Evolutionary conservation across 1,284 basidiomycete genomes (phyloP).

Genomic region (Meira nashicola): DNA sequence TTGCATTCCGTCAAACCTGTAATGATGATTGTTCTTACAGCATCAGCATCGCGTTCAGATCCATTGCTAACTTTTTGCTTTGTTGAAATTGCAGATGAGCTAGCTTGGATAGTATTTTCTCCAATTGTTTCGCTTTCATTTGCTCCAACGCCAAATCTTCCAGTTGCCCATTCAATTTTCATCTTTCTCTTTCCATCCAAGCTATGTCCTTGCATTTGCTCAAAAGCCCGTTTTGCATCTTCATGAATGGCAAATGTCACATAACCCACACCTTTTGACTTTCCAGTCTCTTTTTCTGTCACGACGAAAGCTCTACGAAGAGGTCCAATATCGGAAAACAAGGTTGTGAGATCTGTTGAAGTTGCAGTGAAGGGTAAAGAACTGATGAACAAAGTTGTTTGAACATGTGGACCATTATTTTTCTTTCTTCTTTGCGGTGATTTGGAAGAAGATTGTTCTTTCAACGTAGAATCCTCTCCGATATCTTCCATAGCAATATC

Average conservation of each 20-base stretch:
- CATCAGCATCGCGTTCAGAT: constrained; percentile 34
- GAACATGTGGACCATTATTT: background rate
- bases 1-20: constrained; percentile 39
- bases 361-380: constrained; percentile 79
- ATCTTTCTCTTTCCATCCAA: constrained; percentile 43
- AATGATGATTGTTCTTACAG: constrained; percentile 45
- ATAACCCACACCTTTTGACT: constrained; percentile 96
- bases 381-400: constrained; percentile 54
- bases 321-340: constrained; percentile 92
- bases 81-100: constrained; percentile 6
- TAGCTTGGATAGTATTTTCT: constrained; percentile 13
- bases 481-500: background rate
- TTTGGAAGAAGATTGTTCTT: too few species aligned
- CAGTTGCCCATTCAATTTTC: constrained; percentile 41
- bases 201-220: constrained; percentile 45
- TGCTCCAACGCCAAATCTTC: constrained; percentile 20
- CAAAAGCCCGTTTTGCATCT: constrained; percentile 62
- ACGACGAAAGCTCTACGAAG: constrained; percentile 92
- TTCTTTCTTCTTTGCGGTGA: background rate
- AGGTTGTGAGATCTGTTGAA: constrained; percentile 78
- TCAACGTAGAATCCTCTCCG: background rate
- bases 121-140: background rate
- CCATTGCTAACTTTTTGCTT: background rate
- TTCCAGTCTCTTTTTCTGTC: constrained; percentile 67
- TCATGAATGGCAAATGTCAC: constrained; percentile 84